Evolutionary conservation across 306 rosid genomes (phyloP).

Genomic region (Casuarina glauca): DNA sequence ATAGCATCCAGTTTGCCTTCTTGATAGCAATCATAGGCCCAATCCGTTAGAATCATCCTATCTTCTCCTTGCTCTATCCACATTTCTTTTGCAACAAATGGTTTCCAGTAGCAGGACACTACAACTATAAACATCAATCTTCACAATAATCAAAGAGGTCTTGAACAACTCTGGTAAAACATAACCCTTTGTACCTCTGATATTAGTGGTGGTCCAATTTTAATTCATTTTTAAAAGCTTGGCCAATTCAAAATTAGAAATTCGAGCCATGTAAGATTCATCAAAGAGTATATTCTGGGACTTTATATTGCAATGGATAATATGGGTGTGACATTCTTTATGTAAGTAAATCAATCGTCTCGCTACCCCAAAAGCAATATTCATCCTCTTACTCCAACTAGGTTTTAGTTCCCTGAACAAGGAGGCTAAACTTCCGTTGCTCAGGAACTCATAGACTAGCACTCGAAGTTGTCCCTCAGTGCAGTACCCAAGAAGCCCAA

Average conservation of each 20-base stretch:
- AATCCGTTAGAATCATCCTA: conserved; percentile 30
- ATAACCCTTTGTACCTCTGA: conserved; percentile 40
- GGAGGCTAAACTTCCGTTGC: conserved; percentile 35
- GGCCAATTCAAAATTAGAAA: conserved; percentile 38
- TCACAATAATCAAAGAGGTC: conserved; percentile 28
- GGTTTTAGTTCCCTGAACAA: conserved; percentile 29
- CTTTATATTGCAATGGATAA: conserved; percentile 40
- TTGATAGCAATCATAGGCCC: conserved; percentile 41
- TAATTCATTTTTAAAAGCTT: conserved; percentile 33
- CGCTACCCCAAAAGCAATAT: conserved; percentile 29
- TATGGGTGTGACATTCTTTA: conserved; percentile 39
- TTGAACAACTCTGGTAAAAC: conserved; percentile 40
- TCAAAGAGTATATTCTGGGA: conserved; percentile 46
- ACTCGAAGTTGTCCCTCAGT: conserved; percentile 27
- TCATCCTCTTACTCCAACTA: conserved; percentile 30
- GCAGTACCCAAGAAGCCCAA: conserved; percentile 38
- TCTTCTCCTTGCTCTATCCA: conserved; percentile 7
- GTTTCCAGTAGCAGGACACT: conserved; percentile 39
- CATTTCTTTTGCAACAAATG: conserved; percentile 30
- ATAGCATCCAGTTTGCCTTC: conserved; percentile 10
- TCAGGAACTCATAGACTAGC: conserved; percentile 45
- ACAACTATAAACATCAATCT: conserved; percentile 46
- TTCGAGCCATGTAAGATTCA: conserved; percentile 29
- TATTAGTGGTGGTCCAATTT: conserved; percentile 8
- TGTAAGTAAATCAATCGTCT: conserved; percentile 30